Evolutionary conservation across 805 yeast species (phyloP), one percentile per base, ranked within the genome.

Genomic region (Hanseniaspora singularis): DNA sequence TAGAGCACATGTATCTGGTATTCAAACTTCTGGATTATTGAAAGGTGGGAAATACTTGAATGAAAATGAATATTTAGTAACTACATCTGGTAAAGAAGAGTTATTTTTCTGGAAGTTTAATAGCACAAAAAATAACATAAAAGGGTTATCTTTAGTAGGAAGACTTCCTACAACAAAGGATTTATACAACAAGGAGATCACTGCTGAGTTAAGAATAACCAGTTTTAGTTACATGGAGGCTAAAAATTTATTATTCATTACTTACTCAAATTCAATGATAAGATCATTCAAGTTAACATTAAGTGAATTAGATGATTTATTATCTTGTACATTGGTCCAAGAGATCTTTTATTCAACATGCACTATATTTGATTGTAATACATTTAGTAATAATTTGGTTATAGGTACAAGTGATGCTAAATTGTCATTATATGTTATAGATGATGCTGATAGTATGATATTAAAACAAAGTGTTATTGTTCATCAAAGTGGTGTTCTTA

Each of bases 81-180:
- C 79, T 7, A 73, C 84, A 2, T 82, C 88, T 19, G 94, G 95
- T 0, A 74, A 92, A 57, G 98, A 92, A 60, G 98, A 92, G 63
- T 72, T 92, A 38, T 73, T 73, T 52, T 64, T 85, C 6, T 92
- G 98, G 98, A 72, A 72, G 49, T 52, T 86, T 1, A 61, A 67
- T 30, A 61, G 64, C 3, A 54, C 59, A 8, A 61, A 55, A 14
- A 54, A 54, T 6, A 51, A 55, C 1, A 57, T 58, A 12, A 76
- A 81, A 1, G 68, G 71, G 24, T 69, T 81, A 22, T 57, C 57
- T 0, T 68, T 77, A 33, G 64, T 64, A 38, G 72, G 79, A 4
- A 63, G 74, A 1, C 63, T 88, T 24, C 75, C 74, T 3, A 76
- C 85, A 1, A 38, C 33, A 5, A 39, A 19, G 3, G 46, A 55